Percentiles rank a stretch among this genome's conserved stretches.
These are phyloP conservation scores for Pseudozyma hubeiensis DNA, from an alignment of 1,284 basidiomycete genomes.

Conservation along the genomic window DNA sequence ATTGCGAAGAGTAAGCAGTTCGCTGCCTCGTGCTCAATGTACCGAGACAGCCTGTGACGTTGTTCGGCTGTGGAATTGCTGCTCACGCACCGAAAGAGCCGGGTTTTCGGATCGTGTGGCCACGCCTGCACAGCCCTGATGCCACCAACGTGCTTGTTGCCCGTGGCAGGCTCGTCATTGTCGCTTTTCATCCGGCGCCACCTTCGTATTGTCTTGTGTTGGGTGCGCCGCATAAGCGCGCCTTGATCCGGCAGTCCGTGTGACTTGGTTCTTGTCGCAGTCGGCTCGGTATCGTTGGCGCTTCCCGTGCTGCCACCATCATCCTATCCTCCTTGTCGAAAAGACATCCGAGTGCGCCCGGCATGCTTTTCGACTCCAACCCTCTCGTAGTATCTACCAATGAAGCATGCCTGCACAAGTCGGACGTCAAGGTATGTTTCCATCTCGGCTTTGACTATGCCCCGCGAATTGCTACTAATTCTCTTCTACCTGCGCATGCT, in stretches of 20 bases:
- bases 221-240: too few species aligned
- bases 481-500: not conserved
- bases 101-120: too few species aligned
- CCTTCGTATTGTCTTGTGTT: not conserved
- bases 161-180: not conserved
- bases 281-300: too few species aligned
- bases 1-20: too few species aligned
- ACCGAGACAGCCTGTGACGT: too few species aligned
- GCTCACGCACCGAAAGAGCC: too few species aligned
- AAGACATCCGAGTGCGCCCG: not conserved
- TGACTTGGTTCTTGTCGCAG: too few species aligned
- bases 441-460: not conserved
- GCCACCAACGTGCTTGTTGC: too few species aligned
- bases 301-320: not conserved
- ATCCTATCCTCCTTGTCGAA: not conserved
- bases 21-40: too few species aligned
- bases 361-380: slow-evolving; percentile 18
- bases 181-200: not conserved
- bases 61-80: too few species aligned
- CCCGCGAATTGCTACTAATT: not conserved
- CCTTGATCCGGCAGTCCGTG: too few species aligned
- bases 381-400: slow-evolving; percentile 35
- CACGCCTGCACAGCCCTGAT: too few species aligned
- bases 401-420: slow-evolving; percentile 36
- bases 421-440: slow-evolving; percentile 34